A percentile compares a stretch with the other conserved stretches of the same genome.
Evolutionary conservation across 306 rosid genomes (phyloP).

Genomic region (Carpinus viminea): DNA sequence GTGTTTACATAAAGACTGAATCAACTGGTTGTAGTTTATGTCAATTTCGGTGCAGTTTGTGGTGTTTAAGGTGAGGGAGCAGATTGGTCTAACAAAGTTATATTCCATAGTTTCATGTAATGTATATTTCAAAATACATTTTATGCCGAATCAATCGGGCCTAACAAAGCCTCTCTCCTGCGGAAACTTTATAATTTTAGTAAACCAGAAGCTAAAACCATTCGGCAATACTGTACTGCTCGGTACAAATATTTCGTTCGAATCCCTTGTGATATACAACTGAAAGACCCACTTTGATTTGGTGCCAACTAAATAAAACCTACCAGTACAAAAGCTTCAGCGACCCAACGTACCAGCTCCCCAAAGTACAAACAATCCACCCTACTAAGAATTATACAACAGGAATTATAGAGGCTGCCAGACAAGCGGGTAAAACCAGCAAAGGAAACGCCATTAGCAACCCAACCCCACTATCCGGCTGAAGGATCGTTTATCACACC

Average conservation of each 20-base stretch:
- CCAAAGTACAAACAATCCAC: neutral
- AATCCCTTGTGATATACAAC: neutral
- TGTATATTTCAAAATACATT: no score
- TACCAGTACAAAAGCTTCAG: neutral
- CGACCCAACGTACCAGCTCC: neutral
- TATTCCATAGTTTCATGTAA: no score
- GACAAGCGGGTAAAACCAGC: neutral
- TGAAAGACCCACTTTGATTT: no score
- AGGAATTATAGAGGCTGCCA: neutral
- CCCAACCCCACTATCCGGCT: slow-evolving; percentile 32
- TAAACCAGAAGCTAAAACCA: neutral
- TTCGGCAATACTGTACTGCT: neutral
- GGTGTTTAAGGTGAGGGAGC: neutral
- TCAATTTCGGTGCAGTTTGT: no score
- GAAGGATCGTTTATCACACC: slow-evolving; percentile 95
- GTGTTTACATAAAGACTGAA: neutral
- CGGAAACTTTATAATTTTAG: neutral
- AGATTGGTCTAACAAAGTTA: neutral
- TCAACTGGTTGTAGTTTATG: no score
- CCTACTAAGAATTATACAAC: neutral
- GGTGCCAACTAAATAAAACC: no score
- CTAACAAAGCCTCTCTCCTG: neutral
- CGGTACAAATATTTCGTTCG: neutral
- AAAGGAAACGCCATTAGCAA: neutral
- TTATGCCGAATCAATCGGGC: no score